phyloP scores from a whole-genome alignment of 805 yeast genomes.

The Nakazawaea holstii region DNA sequence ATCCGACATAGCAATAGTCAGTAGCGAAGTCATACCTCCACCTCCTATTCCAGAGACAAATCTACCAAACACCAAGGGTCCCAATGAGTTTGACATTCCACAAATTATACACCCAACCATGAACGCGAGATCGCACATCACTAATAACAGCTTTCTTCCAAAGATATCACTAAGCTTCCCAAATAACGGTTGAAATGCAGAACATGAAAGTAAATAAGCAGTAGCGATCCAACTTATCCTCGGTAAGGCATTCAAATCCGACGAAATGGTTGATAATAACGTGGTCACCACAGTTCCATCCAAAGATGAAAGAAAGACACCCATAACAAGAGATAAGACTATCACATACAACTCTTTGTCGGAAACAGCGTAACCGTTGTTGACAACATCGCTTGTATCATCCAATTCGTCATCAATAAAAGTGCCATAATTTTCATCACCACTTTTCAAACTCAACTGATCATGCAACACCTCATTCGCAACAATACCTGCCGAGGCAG shows the following conservation, averaged over 20 bases:
- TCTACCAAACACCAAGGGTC: slow-evolving; percentile 46
- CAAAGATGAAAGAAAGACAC: slow-evolving; percentile 54
- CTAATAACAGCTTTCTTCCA: slow-evolving; percentile 51
- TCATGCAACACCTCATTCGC: slow-evolving; percentile 15
- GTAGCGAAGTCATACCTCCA: slow-evolving; percentile 77
- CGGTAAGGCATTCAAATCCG: slow-evolving; percentile 59
- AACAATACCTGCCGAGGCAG: slow-evolving; percentile 14
- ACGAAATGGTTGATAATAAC: slow-evolving; percentile 57
- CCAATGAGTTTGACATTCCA: slow-evolving; percentile 41
- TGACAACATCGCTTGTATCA: not conserved
- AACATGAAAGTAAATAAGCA: slow-evolving; percentile 59
- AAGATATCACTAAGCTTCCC: slow-evolving; percentile 71
- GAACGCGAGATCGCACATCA: slow-evolving; percentile 51
- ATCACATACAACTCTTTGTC: slow-evolving; percentile 5
- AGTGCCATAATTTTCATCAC: slow-evolving; percentile 1
- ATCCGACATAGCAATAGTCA: slow-evolving; percentile 76
- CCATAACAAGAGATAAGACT: slow-evolving; percentile 8
- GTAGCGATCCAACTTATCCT: slow-evolving; percentile 72
- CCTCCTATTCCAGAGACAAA: slow-evolving; percentile 87
- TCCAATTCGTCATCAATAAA: slow-evolving; percentile 1
- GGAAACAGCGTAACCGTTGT: slow-evolving; percentile 9
- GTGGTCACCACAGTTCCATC: slow-evolving; percentile 70
- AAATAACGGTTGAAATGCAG: slow-evolving; percentile 69
- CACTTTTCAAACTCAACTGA: slow-evolving; percentile 1
- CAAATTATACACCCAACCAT: slow-evolving; percentile 54